Percentiles rank a stretch among this genome's conserved stretches.
Conservation (phyloP, 2,329 filamentous ascomycete species). For the Xylaria sp. region DNA sequence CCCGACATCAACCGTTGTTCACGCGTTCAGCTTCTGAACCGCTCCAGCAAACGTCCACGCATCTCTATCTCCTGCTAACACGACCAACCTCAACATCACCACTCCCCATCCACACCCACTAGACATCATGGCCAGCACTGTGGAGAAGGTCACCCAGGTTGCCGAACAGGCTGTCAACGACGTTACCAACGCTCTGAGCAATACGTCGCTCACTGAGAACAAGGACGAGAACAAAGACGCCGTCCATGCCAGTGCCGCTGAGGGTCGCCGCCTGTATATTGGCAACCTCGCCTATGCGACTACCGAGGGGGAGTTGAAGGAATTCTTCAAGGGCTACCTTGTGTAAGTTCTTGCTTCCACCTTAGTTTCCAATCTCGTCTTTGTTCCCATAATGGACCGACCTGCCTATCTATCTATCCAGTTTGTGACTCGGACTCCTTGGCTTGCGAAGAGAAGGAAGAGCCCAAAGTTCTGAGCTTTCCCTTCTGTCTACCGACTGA, state of each 20-base stretch:
- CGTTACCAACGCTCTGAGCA: slow-evolving; percentile 79
- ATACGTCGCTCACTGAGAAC: slow-evolving; percentile 72
- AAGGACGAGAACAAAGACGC: slow-evolving; percentile 77
- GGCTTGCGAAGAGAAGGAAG: not conserved
- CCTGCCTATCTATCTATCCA: not conserved
- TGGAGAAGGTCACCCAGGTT: slow-evolving; percentile 75
- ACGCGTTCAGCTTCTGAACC: slow-evolving; percentile 72
- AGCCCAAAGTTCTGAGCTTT: not conserved
- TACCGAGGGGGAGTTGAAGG: slow-evolving; percentile 99
- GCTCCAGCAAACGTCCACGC: slow-evolving; percentile 52
- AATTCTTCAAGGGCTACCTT: slow-evolving; percentile 99
- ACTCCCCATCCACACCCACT: slow-evolving; percentile 51
- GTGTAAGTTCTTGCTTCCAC: slow-evolving; percentile 75
- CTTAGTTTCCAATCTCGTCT: not conserved
- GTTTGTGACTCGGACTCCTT: not conserved
- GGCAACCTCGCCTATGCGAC: slow-evolving; percentile 99
- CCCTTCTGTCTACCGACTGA: not conserved
- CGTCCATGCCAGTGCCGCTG: slow-evolving; percentile 95
- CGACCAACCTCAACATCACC: slow-evolving; percentile 47
- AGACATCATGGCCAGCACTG: slow-evolving; percentile 84
- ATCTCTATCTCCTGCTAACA: slow-evolving; percentile 37
- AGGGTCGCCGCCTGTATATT: slow-evolving; percentile 99
- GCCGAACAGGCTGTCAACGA: slow-evolving; percentile 74
- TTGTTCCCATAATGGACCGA: too few relatives aligned
- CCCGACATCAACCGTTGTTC: slow-evolving; percentile 70